Conservation (phyloP, 306 rosid genomes). For the Castanospermum australe region DNA sequence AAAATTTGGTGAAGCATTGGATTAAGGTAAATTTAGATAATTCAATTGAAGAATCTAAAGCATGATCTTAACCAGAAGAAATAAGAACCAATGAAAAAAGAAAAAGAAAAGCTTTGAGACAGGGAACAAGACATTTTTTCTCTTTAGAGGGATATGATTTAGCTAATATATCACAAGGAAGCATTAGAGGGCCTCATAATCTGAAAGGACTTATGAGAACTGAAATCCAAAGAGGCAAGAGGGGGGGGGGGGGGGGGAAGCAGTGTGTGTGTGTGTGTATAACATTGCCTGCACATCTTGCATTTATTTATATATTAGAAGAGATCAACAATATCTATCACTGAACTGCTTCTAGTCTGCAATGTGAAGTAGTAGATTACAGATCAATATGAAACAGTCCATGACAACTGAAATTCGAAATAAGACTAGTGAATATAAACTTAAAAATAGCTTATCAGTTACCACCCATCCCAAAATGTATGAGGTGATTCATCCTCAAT, state of each 20-base stretch:
- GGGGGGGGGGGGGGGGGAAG: too few species aligned
- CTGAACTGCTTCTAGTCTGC: neutral
- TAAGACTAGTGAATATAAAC: neutral
- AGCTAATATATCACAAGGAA: neutral
- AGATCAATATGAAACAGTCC: neutral
- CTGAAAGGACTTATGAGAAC: neutral
- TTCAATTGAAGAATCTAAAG: neutral
- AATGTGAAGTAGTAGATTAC: neutral
- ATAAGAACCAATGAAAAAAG: neutral
- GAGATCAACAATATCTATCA: neutral
- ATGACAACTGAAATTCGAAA: neutral
- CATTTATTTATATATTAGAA: too few species aligned
- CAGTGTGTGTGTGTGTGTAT: neutral
- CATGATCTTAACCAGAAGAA: neutral
- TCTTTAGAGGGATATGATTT: neutral
- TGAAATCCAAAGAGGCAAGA: neutral
- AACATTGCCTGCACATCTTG: too few species aligned
- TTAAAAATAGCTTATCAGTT: neutral
- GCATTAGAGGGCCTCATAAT: neutral
- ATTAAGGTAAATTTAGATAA: neutral
- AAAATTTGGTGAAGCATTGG: neutral
- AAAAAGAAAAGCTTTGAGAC: neutral
- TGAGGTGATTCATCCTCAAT: neutral
- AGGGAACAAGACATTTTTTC: neutral
- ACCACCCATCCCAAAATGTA: neutral